A percentile compares a stretch with the other conserved stretches of the same genome.
phyloP scores from a whole-genome alignment of 2,329 filamentous ascomycete species.

The Aspergillus sp. region DNA sequence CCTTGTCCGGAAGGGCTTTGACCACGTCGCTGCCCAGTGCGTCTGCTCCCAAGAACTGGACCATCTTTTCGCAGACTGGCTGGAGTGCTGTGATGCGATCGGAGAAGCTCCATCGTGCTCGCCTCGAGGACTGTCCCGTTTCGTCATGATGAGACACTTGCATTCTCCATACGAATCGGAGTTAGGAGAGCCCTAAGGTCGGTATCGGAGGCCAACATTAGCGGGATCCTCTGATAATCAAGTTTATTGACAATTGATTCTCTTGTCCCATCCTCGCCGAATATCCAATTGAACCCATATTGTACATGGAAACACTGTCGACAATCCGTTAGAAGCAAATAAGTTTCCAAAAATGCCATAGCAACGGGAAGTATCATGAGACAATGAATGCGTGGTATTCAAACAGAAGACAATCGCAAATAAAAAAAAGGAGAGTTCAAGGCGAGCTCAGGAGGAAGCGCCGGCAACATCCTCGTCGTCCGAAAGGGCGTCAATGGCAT shows the following conservation, averaged over 20 bases:
- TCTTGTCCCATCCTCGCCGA: background rate
- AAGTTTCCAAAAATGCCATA: no score
- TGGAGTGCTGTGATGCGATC: no score
- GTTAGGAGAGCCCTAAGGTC: no score
- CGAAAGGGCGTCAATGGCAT: conserved; percentile 57
- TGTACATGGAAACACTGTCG: background rate
- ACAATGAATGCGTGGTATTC: conserved; percentile 1
- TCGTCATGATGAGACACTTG: conserved; percentile 10
- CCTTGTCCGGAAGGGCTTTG: conserved; percentile 16
- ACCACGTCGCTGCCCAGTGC: conserved; percentile 24
- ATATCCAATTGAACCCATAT: background rate
- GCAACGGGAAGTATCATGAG: background rate
- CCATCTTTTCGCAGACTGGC: no score
- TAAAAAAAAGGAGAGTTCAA: conserved; percentile 2
- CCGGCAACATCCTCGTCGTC: conserved; percentile 44
- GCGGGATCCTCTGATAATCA: no score
- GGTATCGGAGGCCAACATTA: no score
- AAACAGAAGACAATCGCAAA: conserved; percentile 1
- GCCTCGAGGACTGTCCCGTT: background rate
- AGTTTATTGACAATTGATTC: no score
- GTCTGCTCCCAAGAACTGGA: conserved; percentile 3
- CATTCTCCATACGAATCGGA: no score
- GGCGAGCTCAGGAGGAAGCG: conserved; percentile 12
- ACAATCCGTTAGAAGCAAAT: no score
- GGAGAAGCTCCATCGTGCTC: no score